These are phyloP conservation scores for Fomes fomentarius DNA, from an alignment of 1,284 basidiomycete genomes.

Conservation along the genomic window DNA sequence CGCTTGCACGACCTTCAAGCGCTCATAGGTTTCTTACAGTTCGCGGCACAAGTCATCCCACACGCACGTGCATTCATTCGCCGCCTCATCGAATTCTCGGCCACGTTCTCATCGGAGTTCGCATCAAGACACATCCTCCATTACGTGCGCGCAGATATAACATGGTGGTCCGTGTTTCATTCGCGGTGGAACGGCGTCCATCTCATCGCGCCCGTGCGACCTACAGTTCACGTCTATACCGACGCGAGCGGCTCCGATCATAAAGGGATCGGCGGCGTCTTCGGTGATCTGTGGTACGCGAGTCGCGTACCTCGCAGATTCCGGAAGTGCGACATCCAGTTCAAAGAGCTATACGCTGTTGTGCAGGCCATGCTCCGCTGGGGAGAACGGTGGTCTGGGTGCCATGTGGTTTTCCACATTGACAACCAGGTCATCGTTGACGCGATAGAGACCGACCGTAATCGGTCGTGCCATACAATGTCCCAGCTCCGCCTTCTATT, in stretches of 20 bases:
- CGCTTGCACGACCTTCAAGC: constrained; percentile 5
- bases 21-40: constrained; percentile 11
- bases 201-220: background rate
- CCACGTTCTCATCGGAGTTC: background rate
- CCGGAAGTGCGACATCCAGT: background rate
- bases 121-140: background rate
- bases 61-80: constrained; percentile 4
- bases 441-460: constrained; percentile 8
- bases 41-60: constrained; percentile 7
- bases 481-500: constrained; percentile 2
- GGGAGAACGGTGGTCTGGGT: background rate
- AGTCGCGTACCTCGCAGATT: constrained; percentile 2
- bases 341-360: constrained; percentile 1
- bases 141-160: constrained; percentile 4
- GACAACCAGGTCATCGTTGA: constrained; percentile 8
- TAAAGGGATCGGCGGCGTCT: constrained; percentile 4
- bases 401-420: constrained; percentile 12
- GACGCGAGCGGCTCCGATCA: constrained; percentile 4
- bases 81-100: constrained; percentile 3
- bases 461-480: constrained; percentile 5
- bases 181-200: constrained; percentile 1
- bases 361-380: constrained; percentile 3
- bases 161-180: constrained; percentile 8
- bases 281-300: background rate
- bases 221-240: constrained; percentile 1